Evolutionary conservation across 805 yeast genomes (phyloP), one percentile per base, ranked within the genome.

Genomic region (Metschnikowia amazonensis): DNA sequence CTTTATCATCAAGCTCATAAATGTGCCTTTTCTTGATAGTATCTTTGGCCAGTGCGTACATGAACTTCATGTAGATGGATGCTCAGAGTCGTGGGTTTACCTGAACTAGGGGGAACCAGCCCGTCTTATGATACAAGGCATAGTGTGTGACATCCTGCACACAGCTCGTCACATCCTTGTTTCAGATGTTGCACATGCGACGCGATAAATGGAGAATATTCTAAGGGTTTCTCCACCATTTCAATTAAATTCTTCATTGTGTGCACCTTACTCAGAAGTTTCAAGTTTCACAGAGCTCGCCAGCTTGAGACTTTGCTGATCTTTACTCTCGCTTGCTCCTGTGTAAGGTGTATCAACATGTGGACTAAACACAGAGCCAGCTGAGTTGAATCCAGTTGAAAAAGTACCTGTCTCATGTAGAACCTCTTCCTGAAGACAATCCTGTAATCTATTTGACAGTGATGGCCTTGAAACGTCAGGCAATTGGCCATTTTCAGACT

Each of bases 1-100:
- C 34, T 3, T 45, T 49, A 17, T 41, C 50, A 13, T 34, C 45
- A 16, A 46, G 37, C 35, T 45, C 53, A 28, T 45, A 52, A 13
- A 42, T 31, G 33, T 43, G 34, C 39, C 40, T 50, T 30, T 47
- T 52, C 28, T 46, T 45, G 31, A 44, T 47, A 20, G 43, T 37
- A 18, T 40, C 49, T 27, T 41, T 45, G 8, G 48, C 37, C 45
- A 45, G 52, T 36, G 47, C 41, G 21, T 45, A 48, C 30, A 43
- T 45, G 21, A 46, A 44, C 39, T 41, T 45, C 52, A 49, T 49
- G 39, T 13, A n/a, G 20, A 34, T n/a, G n/a, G n/a, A 27, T 10
- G 29, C 2, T 27, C 13, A n/a, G 8, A 9, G 10, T 20, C 36
- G 40, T 37, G 27, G 10, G 23, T 11, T 28, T 24, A 20, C 6